Evolutionary conservation across 1,139 yeast species (phyloP), one percentile per base, ranked within the genome.

Genomic region (Suhomyces yuchorum): DNA sequence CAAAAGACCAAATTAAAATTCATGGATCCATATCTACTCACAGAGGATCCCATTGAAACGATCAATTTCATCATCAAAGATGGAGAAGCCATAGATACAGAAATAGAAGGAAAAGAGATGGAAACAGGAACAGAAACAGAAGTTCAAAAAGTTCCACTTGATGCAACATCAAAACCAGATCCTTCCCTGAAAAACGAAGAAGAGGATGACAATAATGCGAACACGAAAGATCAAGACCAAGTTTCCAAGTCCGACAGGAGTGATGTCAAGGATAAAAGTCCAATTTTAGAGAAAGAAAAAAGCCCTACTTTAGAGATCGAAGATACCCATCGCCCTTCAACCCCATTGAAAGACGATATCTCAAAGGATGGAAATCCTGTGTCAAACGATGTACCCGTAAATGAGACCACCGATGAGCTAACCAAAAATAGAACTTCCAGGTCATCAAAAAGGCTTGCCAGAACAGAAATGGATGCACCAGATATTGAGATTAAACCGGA

Each of bases 1-100:
- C 60, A 72, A 11, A 70, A 70, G 46, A 68, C 71, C 8, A 73
- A 69, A 44, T 51, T 69, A 8, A 74, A 67, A 51, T 56, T 63
- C 38, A 56, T 68, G 32, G 89, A 85, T 52, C 77, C 80, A 0
- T 84, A 85, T 54, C 59, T 69, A 18, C 67, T 81, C 24, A 69
- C 80, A 0, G 79, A 76, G 34, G 67, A 64, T 8, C 76, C 84
- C 0, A 63, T 81, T 3, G 85, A 81, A 47, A 62, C 67, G 8
- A 54, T 81, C 0, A 48, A 42, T 4, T 68, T 77, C 46, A 51
- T 53, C 15, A 37, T 62, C 17, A 49, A 46, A 5, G 45, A 40
- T 28, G 18, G 23, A 17, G n/a, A 37, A 8, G 34, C 24, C 8
- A 11, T 11, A n/a, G 46, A 50, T 20, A 55, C 46, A 11, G 54